phyloP scores from a whole-genome alignment of 306 rosid genomes.

The Rosa persica region DNA sequence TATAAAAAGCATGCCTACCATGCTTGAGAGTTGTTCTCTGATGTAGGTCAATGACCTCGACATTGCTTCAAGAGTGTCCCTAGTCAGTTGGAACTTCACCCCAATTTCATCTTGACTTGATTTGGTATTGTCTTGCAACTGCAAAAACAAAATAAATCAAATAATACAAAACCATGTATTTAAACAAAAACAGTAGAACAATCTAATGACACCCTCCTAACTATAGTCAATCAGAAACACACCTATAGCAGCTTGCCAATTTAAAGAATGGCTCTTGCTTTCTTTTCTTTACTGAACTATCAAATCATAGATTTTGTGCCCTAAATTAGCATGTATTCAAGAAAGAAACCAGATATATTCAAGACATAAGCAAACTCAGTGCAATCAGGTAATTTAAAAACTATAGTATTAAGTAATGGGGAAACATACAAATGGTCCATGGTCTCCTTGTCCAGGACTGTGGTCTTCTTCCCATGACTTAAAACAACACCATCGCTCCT shows the following conservation, averaged over 20 bases:
- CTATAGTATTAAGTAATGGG: too few relatives aligned
- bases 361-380: too few relatives aligned
- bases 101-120: constrained; percentile 54
- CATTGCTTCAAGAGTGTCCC: constrained; percentile 67
- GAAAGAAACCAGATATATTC: too few relatives aligned
- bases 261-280: background rate
- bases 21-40: constrained; percentile 51
- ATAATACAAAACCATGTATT: background rate
- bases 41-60: constrained; percentile 65
- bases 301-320: too few relatives aligned
- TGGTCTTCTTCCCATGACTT: too few relatives aligned
- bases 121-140: constrained; percentile 58
- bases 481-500: too few relatives aligned
- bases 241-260: background rate
- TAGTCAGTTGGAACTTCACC: constrained; percentile 64
- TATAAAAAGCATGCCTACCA: constrained; percentile 40
- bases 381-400: too few relatives aligned
- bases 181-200: background rate
- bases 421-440: too few relatives aligned
- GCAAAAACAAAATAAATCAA: constrained; percentile 7
- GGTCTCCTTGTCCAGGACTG: too few relatives aligned
- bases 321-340: too few relatives aligned
- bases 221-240: background rate
- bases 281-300: too few relatives aligned
- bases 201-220: background rate